phyloP scores from a whole-genome alignment of 1,284 basidiomycete species.

The Retiboletus flavoniger region DNA sequence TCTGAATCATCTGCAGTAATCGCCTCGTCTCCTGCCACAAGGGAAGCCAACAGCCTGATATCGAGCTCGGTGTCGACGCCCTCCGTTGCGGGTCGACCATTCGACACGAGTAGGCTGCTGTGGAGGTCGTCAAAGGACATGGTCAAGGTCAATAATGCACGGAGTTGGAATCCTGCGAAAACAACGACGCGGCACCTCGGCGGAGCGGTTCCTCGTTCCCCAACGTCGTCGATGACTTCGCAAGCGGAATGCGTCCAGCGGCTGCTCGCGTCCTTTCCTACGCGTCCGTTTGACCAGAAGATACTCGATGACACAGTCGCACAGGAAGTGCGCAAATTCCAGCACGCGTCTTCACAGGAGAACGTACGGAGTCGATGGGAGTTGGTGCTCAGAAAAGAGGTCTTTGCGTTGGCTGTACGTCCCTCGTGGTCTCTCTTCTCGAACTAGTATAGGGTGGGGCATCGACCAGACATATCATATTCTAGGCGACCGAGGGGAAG shows the following conservation, averaged over 20 bases:
- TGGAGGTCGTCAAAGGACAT: constrained; percentile 26
- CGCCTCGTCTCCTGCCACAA: constrained; percentile 38
- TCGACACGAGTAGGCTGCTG: neutral
- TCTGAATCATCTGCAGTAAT: constrained; percentile 41
- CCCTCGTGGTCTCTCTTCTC: neutral
- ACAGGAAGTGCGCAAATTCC: constrained; percentile 45
- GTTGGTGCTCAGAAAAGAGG: constrained; percentile 61
- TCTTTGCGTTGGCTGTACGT: constrained; percentile 68
- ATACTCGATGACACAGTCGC: constrained; percentile 51
- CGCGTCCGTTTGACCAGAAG: constrained; percentile 46
- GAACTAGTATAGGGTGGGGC: neutral
- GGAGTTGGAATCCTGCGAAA: constrained; percentile 16
- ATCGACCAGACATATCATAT: neutral
- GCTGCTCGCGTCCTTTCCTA: constrained; percentile 54
- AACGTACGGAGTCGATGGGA: constrained; percentile 72
- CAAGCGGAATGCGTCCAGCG: constrained; percentile 36
- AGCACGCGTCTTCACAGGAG: constrained; percentile 48
- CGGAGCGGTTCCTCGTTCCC: neutral
- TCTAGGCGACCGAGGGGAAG: constrained; percentile 60
- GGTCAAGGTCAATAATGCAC: constrained; percentile 18
- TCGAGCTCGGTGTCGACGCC: constrained; percentile 32
- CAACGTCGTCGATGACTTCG: constrained; percentile 21
- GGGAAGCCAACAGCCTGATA: constrained; percentile 36
- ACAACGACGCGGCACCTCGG: constrained; percentile 29
- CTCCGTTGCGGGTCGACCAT: constrained; percentile 1